Evolutionary conservation across 169 alveolate genomes (phyloP), one percentile per base, ranked within the genome.

Genomic region (Plasmodium berghei): DNA sequence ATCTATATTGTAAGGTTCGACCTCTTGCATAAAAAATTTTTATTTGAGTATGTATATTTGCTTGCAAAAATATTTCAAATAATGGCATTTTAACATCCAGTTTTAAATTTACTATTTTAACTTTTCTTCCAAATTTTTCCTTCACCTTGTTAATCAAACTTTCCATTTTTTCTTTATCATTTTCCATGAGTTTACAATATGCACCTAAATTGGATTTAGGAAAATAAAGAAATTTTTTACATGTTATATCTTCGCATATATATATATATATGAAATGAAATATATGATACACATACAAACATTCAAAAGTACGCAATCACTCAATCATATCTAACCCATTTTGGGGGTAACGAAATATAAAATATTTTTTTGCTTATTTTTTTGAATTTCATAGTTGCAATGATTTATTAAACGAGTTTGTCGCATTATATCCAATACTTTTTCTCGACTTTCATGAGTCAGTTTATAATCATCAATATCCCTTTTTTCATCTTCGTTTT

Each of bases 11-110:
- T 86, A 86, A 48, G 0, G 91, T 86, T 20, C 91, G 70, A 22
- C 91, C 91, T 26, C 91, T 10, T 12, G 91, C 91, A 72, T 86
- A 52, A 71, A 86, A 86, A 18, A 86, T 86, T 61, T 86, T 86
- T 56, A 86, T 86, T 56, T 86, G 91, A 3, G 91, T 86, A 49
- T 86, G 91, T 9, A 86, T 86, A 34, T 49, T 86, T 0, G 91
- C 86, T 71, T 86, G 91, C 20, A 86, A 59, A 55, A 86, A 86
- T 2, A 86, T 86, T 18, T 86, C 91, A 54, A 86, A 86, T 52
- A 86, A 54, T 2, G 91, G 91, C 91, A 86, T 86, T 52, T 71
- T 86, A 1, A 86, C 91, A 73, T 86, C 91, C 61, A 86, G 22
- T 55, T 86, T 86, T 28, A 86, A 49, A 48, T 86, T 86, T 24